Evolutionary conservation across 306 rosid genomes (phyloP).

Genomic region (Prunus mira): DNA sequence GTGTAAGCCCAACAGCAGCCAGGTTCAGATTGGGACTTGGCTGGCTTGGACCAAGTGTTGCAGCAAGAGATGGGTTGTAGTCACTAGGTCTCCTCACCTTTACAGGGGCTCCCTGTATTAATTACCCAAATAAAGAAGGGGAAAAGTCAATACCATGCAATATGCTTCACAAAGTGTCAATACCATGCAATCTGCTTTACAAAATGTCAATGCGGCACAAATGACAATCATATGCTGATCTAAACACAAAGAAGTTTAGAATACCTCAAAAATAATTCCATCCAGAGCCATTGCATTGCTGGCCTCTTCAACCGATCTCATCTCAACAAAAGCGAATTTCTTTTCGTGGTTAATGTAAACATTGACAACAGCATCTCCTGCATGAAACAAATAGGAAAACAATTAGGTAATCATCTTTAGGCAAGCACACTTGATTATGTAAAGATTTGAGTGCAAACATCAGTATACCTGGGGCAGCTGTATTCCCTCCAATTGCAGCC

Average conservation of each 20-base stretch:
- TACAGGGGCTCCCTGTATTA: constrained; percentile 86
- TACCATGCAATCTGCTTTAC: background rate
- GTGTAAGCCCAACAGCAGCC: constrained; percentile 85
- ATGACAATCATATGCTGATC: background rate
- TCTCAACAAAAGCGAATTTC: constrained; percentile 97
- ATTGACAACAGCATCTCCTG: constrained; percentile 98
- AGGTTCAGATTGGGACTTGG: constrained; percentile 92
- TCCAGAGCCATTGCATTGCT: constrained; percentile 99
- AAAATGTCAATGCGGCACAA: background rate
- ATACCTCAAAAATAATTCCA: constrained; percentile 97
- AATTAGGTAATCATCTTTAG: background rate
- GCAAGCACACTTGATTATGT: background rate
- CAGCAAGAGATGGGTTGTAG: constrained; percentile 95
- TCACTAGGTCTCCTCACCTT: constrained; percentile 99
- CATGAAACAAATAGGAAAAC: constrained; percentile 2
- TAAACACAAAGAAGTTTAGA: background rate
- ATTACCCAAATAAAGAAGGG: background rate
- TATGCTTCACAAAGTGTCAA: background rate
- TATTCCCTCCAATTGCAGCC: constrained; percentile 97
- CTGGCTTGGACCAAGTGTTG: constrained; percentile 97
- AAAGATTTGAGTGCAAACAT: background rate
- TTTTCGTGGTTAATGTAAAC: constrained; percentile 98
- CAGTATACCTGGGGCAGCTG: constrained; percentile 89
- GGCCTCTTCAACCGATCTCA: constrained; percentile 99
- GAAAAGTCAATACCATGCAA: background rate